Percentiles rank a stretch among this genome's conserved stretches.
These are phyloP conservation scores for Solanum virginianum DNA, from an alignment of 257 asterid species.

Conservation along the genomic window DNA sequence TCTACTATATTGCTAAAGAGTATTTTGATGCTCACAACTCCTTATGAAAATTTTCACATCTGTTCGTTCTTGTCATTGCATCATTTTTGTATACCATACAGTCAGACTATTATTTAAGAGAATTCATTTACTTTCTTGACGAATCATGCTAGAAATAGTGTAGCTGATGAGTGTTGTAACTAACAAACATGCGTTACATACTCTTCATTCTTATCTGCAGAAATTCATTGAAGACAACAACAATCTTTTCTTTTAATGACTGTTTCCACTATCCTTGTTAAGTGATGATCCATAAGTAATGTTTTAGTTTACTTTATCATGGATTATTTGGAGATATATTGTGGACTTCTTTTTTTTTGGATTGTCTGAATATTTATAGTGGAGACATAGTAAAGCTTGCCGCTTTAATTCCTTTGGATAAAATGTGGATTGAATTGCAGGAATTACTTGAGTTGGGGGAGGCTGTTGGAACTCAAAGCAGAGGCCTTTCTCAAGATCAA, in stretches of 20 bases:
- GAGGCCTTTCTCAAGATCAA: slow-evolving; percentile 79
- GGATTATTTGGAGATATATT: not conserved
- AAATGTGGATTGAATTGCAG: slow-evolving; percentile 17
- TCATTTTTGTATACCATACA: not conserved
- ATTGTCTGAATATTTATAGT: not conserved
- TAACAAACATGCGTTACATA: not conserved
- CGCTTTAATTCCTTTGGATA: not conserved
- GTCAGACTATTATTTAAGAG: not conserved
- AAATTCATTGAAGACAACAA: not conserved
- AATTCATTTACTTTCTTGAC: not conserved
- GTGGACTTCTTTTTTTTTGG: not conserved
- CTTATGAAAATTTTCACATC: not conserved
- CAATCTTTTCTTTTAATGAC: not conserved
- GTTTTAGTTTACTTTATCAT: not conserved
- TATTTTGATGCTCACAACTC: not conserved
- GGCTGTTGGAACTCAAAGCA: slow-evolving; percentile 73
- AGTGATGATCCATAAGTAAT: not conserved
- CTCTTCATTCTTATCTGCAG: not conserved
- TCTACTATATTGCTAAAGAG: not conserved
- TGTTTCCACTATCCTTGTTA: not conserved
- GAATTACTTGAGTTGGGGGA: slow-evolving; percentile 93
- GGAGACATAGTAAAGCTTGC: not conserved
- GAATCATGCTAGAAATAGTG: not conserved
- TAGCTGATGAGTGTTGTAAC: not conserved
- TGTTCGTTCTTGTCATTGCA: not conserved